A percentile compares a stretch with the other conserved stretches of the same genome.
These are phyloP conservation scores for Fusarium proliferatum DNA, from an alignment of 2,329 filamentous ascomycete species.

Conservation along the genomic window DNA sequence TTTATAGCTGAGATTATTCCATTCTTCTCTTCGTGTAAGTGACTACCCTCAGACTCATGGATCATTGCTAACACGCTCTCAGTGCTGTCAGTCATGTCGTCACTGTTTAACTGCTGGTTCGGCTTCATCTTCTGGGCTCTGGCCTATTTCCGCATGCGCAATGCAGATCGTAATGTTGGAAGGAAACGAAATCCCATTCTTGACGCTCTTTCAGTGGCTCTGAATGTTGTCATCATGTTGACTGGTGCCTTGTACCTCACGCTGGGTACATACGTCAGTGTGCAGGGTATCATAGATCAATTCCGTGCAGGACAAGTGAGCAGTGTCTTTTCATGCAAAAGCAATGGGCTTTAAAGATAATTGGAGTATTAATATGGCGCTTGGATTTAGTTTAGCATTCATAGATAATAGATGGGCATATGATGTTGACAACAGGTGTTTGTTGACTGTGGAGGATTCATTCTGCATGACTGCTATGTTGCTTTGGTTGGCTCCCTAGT, in stretches of 20 bases:
- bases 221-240: slow-evolving; percentile 79
- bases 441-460: neutral
- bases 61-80: slow-evolving; percentile 11
- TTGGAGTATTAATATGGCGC: neutral
- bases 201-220: slow-evolving; percentile 63
- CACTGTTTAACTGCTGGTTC: slow-evolving; percentile 91
- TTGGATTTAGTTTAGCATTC: neutral
- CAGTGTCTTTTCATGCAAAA: slow-evolving; percentile 80
- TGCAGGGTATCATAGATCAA: slow-evolving; percentile 80
- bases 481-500: too few relatives aligned
- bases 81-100: slow-evolving; percentile 78
- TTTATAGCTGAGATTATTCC: slow-evolving; percentile 92
- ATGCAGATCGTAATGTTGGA: slow-evolving; percentile 66
- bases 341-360: slow-evolving; percentile 64
- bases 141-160: slow-evolving; percentile 81
- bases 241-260: slow-evolving; percentile 83
- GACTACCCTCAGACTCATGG: accelerated
- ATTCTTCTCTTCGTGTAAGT: slow-evolving; percentile 81
- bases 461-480: neutral
- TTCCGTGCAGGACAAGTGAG: slow-evolving; percentile 74
- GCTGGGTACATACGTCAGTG: slow-evolving; percentile 82
- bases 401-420: neutral
- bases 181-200: slow-evolving; percentile 61
- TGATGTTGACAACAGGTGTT: neutral
- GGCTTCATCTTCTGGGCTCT: slow-evolving; percentile 96